A percentile compares a stretch with the other conserved stretches of the same genome.
phyloP scores from a whole-genome alignment of 345 rosid genomes.

The Populus alba region DNA sequence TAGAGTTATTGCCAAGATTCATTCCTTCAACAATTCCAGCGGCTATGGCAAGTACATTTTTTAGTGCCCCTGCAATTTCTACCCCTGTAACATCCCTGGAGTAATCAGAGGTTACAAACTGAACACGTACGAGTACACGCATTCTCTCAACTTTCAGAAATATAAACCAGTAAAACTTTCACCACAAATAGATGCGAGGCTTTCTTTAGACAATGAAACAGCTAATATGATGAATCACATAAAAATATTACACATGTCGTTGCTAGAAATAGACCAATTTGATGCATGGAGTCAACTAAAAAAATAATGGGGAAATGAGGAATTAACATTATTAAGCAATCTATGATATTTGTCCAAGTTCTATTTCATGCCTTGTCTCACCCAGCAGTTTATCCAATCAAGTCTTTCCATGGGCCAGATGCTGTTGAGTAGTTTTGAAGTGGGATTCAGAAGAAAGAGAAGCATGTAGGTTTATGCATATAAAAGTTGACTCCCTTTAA shows the following conservation, averaged over 20 bases:
- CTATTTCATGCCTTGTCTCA: neutral
- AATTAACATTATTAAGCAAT: neutral
- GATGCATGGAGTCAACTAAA: neutral
- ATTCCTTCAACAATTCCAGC: constrained; percentile 95
- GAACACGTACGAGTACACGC: constrained; percentile 29
- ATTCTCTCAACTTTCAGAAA: constrained; percentile 3
- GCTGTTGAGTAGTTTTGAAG: neutral
- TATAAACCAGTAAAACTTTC: constrained; percentile 3
- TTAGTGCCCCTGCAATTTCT: constrained; percentile 92
- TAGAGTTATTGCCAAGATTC: constrained; percentile 92
- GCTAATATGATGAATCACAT: neutral
- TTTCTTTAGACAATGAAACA: neutral
- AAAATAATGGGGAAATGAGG: neutral
- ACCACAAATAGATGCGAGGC: neutral
- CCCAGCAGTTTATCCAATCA: neutral
- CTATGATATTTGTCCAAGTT: neutral
- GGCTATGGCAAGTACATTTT: constrained; percentile 92
- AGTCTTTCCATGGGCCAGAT: neutral
- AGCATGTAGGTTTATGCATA: neutral
- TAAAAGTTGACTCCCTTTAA: neutral
- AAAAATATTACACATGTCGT: neutral
- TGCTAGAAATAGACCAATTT: neutral
- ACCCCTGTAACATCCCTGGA: constrained; percentile 98
- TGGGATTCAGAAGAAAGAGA: neutral
- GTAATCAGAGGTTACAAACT: constrained; percentile 70